A percentile compares a stretch with the other conserved stretches of the same genome.
phyloP scores from a whole-genome alignment of 2,329 filamentous ascomycete species.

The Paecilomyces dactylethromorphus region DNA sequence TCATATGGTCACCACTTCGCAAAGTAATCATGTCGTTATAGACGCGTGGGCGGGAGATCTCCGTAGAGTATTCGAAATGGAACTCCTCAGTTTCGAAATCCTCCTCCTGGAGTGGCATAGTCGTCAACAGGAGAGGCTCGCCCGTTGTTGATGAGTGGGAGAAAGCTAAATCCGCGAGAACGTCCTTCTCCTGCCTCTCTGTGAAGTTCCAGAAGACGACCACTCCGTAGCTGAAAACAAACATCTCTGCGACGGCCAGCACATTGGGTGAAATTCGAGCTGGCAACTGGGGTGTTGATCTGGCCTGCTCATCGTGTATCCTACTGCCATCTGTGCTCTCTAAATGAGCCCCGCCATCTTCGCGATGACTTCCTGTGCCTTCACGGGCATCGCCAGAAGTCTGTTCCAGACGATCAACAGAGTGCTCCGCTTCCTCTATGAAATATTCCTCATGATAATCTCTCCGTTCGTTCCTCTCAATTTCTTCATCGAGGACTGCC shows the following conservation, averaged over 20 bases:
- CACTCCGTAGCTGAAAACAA: slow-evolving; percentile 93
- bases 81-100: slow-evolving; percentile 98
- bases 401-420: slow-evolving; percentile 18
- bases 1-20: slow-evolving; percentile 94
- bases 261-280: slow-evolving; percentile 59
- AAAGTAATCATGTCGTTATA: slow-evolving; percentile 99
- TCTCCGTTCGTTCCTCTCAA: slow-evolving; percentile 83
- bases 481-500: slow-evolving; percentile 87
- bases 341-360: slow-evolving; percentile 8
- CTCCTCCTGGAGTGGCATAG: slow-evolving; percentile 72
- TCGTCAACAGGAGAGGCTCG: slow-evolving; percentile 57
- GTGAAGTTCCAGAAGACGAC: slow-evolving; percentile 99
- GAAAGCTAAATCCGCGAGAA: slow-evolving; percentile 90
- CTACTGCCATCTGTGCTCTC: slow-evolving; percentile 6
- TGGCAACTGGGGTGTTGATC: slow-evolving; percentile 41
- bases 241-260: slow-evolving; percentile 86
- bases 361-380: neutral
- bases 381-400: neutral
- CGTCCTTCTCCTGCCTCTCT: slow-evolving; percentile 91
- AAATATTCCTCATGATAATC: slow-evolving; percentile 91
- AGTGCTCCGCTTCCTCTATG: slow-evolving; percentile 53
- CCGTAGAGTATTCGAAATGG: slow-evolving; percentile 90
- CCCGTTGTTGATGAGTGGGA: slow-evolving; percentile 43
- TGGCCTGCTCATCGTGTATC: slow-evolving; percentile 14
- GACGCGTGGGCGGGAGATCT: slow-evolving; percentile 79